Evolutionary conservation across 306 rosid species (phyloP), one percentile per base, ranked within the genome.

Genomic region (Cajanus cajan): DNA sequence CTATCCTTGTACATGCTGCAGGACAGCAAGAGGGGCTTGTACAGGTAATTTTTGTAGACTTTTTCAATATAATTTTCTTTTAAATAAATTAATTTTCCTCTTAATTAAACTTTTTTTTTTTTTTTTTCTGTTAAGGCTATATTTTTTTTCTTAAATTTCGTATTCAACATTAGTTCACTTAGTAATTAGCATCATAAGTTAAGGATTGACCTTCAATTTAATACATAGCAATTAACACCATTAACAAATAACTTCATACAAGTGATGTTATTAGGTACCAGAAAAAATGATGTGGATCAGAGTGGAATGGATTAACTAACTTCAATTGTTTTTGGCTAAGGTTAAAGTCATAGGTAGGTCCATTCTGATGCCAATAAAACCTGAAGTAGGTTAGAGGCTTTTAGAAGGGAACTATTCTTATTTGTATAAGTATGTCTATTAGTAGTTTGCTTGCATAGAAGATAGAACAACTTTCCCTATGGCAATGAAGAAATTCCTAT

Each of bases 1-100:
- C 98, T 67, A 85, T 92, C 88, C 88, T 94, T 68, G 79, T 92
- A 78, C 95, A 89, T 70, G 87, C 86, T 52, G 97, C 84, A 28
- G 87, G 89, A 78, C 71, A 82, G 48, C 86, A 79, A 61, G 97
- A 94, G 82, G 86, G 87, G 71, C 87, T 88, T 82, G 95, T 90
- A 83, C 98, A 94, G 98, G 98, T 94, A 82, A 22, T 58, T 4
- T 62, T 36, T 81, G n/a, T 59, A 18, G 19, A 63, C 31, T 28
- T 33, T 14, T 19, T 51, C 68, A 55, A 39, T 36, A 7, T 31
- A 69, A 12, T 67, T 79, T 61, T 70, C 77, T 63, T 15, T 39
- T 4, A 61, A 75, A 70, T 25, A 9, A 15, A n/a, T 41, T 37
- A 48, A 36, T 69, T 24, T 74, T 58, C 15, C 41, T 16, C 45